Evolutionary conservation across 805 yeast species (phyloP), one percentile per base, ranked within the genome.

Genomic region (Blastobotrys parvus): DNA sequence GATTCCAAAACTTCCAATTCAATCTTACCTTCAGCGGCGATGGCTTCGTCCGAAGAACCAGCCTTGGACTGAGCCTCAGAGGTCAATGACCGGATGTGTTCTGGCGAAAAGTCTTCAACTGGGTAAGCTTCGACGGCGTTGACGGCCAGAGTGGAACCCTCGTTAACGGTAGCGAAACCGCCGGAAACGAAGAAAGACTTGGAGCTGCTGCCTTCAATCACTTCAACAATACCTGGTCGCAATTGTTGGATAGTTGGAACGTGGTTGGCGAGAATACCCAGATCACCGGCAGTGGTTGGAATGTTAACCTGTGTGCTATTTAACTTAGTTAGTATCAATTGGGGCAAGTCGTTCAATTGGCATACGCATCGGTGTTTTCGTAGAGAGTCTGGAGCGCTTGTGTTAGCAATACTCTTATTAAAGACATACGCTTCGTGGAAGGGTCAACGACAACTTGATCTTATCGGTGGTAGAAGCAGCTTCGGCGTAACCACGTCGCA

Each of bases 1-100:
- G 95, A 92, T 78, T 90, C 96, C 64, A 92, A 79, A 45, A 92
- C 95, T 72, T 92, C 97, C 62, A 90, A 74, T 75, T 90, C 92
- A 63, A 92, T 86, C 66, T 81, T 79, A 60, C 97, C 97, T 72
- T 85, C 94, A 53, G 95, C 94, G 57, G 94, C 92, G 53, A 78
- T 84, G 46, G 75, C 77, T 71, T 85, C 96, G 50, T 66, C 97
- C 39, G 90, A 68, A 48, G 94, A 82, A 48, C 81, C 59, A 35
- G 80, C 78, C 68, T 88, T 85, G 80, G 87, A 88, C 71, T 85
- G 94, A 48, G 98, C 97, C 67, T 90, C 97, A 47, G 90, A 77
- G 61, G 88, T 75, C 65, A 85, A 79, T 47, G 78, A 59, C 74
- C 79, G 85, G 65, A 89, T 80, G 57, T 84, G 78, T 47, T 79